Evolutionary conservation across 768 basidiomycete genomes (phyloP), one percentile per base, ranked within the genome.

Genomic region (Chiua virens): DNA sequence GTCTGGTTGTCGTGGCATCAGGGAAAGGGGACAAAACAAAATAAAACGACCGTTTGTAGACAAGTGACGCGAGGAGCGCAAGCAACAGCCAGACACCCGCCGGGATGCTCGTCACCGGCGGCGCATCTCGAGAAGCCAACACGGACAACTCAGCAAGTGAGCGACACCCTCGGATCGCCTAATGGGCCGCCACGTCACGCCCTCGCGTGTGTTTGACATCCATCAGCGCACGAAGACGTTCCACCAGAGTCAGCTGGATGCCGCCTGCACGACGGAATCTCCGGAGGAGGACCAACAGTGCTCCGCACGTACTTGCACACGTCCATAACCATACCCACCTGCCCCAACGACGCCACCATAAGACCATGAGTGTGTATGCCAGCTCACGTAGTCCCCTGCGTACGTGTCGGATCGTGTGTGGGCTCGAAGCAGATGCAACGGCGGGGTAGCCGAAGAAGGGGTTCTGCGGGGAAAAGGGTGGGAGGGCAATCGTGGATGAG

Each of bases 361-460:
- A 73, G 32, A 74, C 61, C 4, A 73, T 72, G 23, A 91, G 76
- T 3, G 88, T 90, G 38, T 75, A 75, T 20, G 75, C 61, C 22
- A 91, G 76, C 63, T 89, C 87, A 57, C 85, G 78, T 54, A 85
- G 86, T 47, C 87, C 79, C 50, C 80, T 78, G 30, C 83, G 86
- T 35, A 85, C 85, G 63, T 82, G 75, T 34, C 75, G 77, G 55
- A 86, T 73, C 15, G 71, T 67, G 44, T 76, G 70, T 15, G 76
- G 69, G 8, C 42, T 45, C 21, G 60, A 42, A 59, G 65, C 50
- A 58, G 66, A 64, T 6, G 73, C 37, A 36, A 57, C 28, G 13
- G 75, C 74, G 7, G 87, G 85, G 61, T 90, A 89, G 4, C 88
- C 88, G 55, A 80, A 91, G 68, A 84, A 89, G 2, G 89, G 89